phyloP scores from a whole-genome alignment of 768 basidiomycete genomes.

The Leccinellum luteum region DNA sequence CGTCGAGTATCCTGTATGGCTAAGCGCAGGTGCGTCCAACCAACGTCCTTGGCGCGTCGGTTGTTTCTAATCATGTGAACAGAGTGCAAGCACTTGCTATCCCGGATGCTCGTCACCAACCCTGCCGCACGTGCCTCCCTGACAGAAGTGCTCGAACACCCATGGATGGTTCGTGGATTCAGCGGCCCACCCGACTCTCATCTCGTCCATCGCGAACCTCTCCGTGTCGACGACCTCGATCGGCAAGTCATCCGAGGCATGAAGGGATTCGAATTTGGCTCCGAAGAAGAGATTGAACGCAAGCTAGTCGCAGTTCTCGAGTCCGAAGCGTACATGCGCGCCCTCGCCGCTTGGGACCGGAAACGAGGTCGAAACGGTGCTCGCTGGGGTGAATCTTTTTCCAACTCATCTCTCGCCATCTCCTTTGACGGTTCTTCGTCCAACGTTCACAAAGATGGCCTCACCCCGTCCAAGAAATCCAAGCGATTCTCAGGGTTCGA shows the following conservation, averaged over 20 bases:
- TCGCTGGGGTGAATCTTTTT: constrained; percentile 54
- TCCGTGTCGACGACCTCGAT: constrained; percentile 87
- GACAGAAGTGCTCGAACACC: constrained; percentile 80
- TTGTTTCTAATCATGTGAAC: constrained; percentile 11
- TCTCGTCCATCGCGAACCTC: constrained; percentile 84
- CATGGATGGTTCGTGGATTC: constrained; percentile 93
- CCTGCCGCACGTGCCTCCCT: constrained; percentile 82
- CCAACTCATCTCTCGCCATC: constrained; percentile 68
- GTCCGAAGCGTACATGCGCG: constrained; percentile 71
- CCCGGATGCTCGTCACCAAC: constrained; percentile 94
- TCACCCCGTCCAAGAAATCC: constrained; percentile 54
- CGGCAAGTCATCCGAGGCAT: constrained; percentile 81
- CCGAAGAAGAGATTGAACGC: constrained; percentile 80
- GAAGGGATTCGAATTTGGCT: constrained; percentile 96
- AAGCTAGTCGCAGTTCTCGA: constrained; percentile 70
- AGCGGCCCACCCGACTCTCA: constrained; percentile 77
- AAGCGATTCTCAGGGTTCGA: constrained; percentile 96
- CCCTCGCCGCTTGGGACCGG: constrained; percentile 77
- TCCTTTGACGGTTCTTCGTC: constrained; percentile 51
- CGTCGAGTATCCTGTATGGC: constrained; percentile 97
- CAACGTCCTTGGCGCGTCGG: neutral
- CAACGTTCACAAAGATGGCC: constrained; percentile 41
- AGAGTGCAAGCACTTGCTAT: constrained; percentile 95
- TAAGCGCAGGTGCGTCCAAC: constrained; percentile 75
- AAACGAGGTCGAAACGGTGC: constrained; percentile 49